Percentiles rank a stretch among this genome's conserved stretches.
These are phyloP conservation scores for Nitzschia palea DNA, from an alignment of 108 stramenopile genomes.

Conservation along the genomic window DNA sequence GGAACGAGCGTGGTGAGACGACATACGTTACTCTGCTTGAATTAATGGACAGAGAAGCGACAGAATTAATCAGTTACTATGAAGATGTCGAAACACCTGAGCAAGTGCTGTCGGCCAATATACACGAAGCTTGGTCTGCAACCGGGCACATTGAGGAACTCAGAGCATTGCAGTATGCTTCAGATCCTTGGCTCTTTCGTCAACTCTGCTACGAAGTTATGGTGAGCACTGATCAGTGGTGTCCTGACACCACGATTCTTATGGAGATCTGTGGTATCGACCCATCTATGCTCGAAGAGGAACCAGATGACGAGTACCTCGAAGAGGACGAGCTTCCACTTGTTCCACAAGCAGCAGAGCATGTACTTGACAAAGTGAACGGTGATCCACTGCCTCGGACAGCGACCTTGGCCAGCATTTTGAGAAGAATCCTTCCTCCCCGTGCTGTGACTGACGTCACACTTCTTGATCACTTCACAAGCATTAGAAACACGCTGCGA, in stretches of 20 bases:
- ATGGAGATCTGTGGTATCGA: conserved; percentile 57
- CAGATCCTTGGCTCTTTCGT: conserved; percentile 44
- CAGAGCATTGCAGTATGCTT: conserved; percentile 29
- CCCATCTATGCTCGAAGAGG: conserved; percentile 35
- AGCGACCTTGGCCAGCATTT: conserved; percentile 39
- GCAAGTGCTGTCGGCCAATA: conserved; percentile 33
- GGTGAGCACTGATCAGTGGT: conserved; percentile 62
- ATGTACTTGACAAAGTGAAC: conserved; percentile 56
- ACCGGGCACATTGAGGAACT: conserved; percentile 55
- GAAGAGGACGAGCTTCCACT: conserved; percentile 42
- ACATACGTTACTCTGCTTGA: conserved; percentile 52
- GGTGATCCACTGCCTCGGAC: conserved; percentile 47
- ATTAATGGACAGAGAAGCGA: conserved; percentile 44
- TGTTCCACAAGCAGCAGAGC: conserved; percentile 46
- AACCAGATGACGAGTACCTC: conserved; percentile 19
- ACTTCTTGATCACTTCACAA: conserved; percentile 39
- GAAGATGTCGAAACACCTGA: conserved; percentile 49
- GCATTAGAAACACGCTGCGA: conserved; percentile 39
- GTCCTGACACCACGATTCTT: conserved; percentile 54
- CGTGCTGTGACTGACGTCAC: conserved; percentile 41
- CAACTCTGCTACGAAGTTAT: conserved; percentile 64
- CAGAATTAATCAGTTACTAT: conserved; percentile 40
- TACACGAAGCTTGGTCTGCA: conserved; percentile 48
- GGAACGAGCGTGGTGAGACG: conserved; percentile 51
- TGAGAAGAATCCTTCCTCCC: conserved; percentile 54